Conservation (phyloP, 23 red algal genomes). For the Agarophyton chilense region DNA sequence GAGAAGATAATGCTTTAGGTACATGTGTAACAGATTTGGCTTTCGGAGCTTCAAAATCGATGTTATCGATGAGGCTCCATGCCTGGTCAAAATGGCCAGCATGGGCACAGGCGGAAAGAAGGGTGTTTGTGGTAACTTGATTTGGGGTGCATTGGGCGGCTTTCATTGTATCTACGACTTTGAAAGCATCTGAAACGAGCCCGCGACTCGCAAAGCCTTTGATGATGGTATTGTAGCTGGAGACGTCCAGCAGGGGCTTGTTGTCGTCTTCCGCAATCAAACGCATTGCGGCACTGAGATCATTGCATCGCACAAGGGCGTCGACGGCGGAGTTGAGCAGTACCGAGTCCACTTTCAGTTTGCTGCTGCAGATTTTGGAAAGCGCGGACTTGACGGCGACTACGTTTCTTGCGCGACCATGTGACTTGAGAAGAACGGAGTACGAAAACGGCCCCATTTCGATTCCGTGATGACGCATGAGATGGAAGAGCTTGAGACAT, state of each 20-base stretch:
- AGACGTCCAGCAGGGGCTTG: conserved; percentile 4
- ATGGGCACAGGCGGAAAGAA: conserved; percentile 33
- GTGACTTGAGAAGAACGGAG: conserved; percentile 49
- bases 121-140: conserved; percentile 46
- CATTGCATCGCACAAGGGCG: conserved; percentile 38
- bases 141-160: conserved; percentile 19
- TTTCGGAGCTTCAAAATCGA: background rate
- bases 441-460: conserved; percentile 24
- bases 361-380: background rate
- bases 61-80: conserved; percentile 14
- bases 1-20: background rate
- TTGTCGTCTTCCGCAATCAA: background rate
- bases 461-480: background rate
- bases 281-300: background rate
- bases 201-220: conserved; percentile 50
- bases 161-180: background rate
- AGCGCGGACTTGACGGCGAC: conserved; percentile 30
- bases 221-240: conserved; percentile 66
- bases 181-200: conserved; percentile 20
- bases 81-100: conserved; percentile 23
- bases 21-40: background rate
- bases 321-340: conserved; percentile 62
- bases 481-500: conserved; percentile 4
- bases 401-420: conserved; percentile 35
- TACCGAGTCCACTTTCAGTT: conserved; percentile 11